Conservation (phyloP, 345 rosid genomes). For the Acer negundo region DNA sequence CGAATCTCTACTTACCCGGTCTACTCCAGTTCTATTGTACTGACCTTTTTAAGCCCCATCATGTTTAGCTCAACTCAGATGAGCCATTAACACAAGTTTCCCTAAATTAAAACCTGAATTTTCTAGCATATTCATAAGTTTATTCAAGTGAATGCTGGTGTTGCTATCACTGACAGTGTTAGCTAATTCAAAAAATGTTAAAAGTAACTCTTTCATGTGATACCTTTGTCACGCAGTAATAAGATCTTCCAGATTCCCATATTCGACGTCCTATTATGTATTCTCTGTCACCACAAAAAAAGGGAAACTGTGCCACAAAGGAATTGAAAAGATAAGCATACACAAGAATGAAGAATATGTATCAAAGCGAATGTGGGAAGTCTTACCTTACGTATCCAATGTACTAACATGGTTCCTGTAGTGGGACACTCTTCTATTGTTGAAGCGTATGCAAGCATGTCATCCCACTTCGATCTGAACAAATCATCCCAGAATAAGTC, state of each 20-base stretch:
- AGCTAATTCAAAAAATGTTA: neutral
- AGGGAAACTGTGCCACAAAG: constrained; percentile 60
- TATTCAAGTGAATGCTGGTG: neutral
- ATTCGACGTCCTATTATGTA: constrained; percentile 82
- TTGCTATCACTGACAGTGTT: neutral
- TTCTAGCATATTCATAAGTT: neutral
- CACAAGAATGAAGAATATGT: neutral
- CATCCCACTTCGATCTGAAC: constrained; percentile 74
- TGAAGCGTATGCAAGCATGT: constrained; percentile 64
- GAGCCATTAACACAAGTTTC: neutral
- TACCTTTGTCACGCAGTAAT: constrained; percentile 87
- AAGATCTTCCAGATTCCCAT: constrained; percentile 63
- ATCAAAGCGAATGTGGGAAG: neutral
- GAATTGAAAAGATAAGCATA: constrained; percentile 17
- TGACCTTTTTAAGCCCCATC: neutral
- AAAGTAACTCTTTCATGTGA: constrained; percentile 8
- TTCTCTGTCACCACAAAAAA: constrained; percentile 86
- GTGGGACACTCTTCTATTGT: constrained; percentile 57
- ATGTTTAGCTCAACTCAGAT: neutral
- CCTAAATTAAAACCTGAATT: neutral
- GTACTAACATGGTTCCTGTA: constrained; percentile 78
- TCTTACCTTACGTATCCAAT: constrained; percentile 78
- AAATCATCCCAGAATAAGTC: constrained; percentile 89
- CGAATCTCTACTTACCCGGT: neutral
- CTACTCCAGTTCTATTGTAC: neutral